phyloP scores from a whole-genome alignment of 306 rosid species.

The Rubus parviflorus region DNA sequence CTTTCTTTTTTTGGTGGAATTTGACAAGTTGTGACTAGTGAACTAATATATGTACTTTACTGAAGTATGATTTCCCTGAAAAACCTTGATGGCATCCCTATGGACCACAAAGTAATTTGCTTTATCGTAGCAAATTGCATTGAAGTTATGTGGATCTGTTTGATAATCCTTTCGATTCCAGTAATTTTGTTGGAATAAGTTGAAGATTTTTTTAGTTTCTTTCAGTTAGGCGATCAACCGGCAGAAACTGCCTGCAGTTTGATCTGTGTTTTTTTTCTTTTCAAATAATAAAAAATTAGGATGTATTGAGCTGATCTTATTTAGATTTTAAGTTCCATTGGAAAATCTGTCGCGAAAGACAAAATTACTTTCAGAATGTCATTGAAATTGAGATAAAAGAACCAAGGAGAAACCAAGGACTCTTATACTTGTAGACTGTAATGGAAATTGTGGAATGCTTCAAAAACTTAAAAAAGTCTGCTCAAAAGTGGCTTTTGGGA shows the following conservation, averaged over 20 bases:
- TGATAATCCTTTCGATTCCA: neutral
- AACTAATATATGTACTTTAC: neutral
- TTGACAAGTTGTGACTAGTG: slow-evolving; percentile 10
- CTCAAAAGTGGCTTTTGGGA: neutral
- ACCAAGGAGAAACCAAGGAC: neutral
- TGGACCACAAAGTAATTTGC: neutral
- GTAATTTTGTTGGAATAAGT: neutral
- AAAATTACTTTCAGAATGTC: neutral
- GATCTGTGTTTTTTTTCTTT: neutral
- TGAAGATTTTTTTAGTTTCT: neutral
- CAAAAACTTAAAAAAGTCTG: neutral
- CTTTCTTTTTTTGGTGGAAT: neutral
- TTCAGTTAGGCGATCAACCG: neutral
- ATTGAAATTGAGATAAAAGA: neutral
- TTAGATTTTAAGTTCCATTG: neutral
- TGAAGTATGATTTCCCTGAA: neutral
- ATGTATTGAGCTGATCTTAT: neutral
- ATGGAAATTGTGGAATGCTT: neutral
- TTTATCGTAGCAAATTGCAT: neutral
- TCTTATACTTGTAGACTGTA: neutral
- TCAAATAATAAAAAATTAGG: neutral
- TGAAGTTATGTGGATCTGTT: slow-evolving; percentile 9
- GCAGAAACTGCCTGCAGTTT: slow-evolving; percentile 1
- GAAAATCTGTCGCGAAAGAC: neutral
- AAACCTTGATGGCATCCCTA: neutral